Evolutionary conservation across 768 basidiomycete species (phyloP).

Genomic region (Suillus tomentosus): DNA sequence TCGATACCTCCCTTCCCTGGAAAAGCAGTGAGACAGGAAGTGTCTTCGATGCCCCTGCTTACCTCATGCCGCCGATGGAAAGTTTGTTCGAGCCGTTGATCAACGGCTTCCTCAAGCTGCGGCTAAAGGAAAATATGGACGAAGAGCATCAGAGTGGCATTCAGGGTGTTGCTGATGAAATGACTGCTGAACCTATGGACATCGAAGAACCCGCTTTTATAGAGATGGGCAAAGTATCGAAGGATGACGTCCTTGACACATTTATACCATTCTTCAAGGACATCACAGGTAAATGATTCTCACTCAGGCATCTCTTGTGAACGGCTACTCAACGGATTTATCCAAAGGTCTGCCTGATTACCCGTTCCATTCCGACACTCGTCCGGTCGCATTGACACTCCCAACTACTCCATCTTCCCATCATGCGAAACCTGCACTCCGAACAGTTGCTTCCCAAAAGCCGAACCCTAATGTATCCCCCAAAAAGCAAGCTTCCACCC

Average conservation of each 20-base stretch:
- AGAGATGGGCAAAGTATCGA: conserved; percentile 39
- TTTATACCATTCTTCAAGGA: conserved; percentile 66
- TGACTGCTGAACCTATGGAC: conserved; percentile 40
- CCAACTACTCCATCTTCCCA: conserved; percentile 20
- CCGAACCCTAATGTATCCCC: conserved; percentile 14
- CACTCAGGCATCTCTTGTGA: not conserved
- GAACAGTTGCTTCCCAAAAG: conserved; percentile 24
- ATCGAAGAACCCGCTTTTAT: conserved; percentile 23
- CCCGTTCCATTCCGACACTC: conserved; percentile 20
- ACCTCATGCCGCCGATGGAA: conserved; percentile 75
- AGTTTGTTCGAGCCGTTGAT: conserved; percentile 69
- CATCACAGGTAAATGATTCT: conserved; percentile 42
- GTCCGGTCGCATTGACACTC: conserved; percentile 14
- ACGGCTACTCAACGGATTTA: conserved; percentile 11
- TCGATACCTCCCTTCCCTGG: conserved; percentile 32
- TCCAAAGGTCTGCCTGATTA: conserved; percentile 27
- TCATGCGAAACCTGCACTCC: conserved; percentile 17
- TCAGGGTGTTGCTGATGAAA: conserved; percentile 44
- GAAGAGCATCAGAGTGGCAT: conserved; percentile 14
- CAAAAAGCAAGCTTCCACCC: conserved; percentile 17
- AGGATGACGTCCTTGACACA: conserved; percentile 55
- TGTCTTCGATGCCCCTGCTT: conserved; percentile 69
- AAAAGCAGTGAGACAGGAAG: conserved; percentile 44
- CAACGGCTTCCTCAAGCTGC: conserved; percentile 44
- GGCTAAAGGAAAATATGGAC: conserved; percentile 24